Base-by-base conservation (phyloP, 1,139 yeast genomes). In the Hemisphaericaspora xylanilytica region DNA sequence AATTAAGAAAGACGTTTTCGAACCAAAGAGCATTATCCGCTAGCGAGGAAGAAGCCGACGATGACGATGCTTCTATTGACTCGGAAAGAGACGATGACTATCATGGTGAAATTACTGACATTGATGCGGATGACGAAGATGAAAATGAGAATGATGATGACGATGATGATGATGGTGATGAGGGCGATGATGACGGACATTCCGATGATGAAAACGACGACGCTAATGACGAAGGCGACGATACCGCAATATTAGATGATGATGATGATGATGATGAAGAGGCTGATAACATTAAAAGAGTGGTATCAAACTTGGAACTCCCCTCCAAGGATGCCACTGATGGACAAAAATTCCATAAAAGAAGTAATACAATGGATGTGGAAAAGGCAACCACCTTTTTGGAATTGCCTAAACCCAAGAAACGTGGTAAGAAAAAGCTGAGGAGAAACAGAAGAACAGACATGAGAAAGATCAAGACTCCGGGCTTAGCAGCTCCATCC, bases 311-410 rank as follows among this genome's bases (percentile, higher is more conserved):
- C 42, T 40, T 66, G 18, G 65, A 53, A 10, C 33, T 61, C 2
- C 69, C 73, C 4, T 63, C 73, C 2, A 45, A 57, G 2, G 67
- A 65, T 44, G 59, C 56, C 20, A 58, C 67, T n/a, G 65, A 64
- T 14, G 65, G 65, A 3, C 48, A 53, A 33, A 67, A 64, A 41
- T 59, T 55, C 35, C 53, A 53, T 25, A 65, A 71, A 47, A 58
- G 81, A 43, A 61, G 80, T 3, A 67, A 69, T 43, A 78, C 82
- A 0, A 48, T 73, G 28, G 81, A 76, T 43, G 60, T 22, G 47
- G 40, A 33, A 32, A 37, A 26, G 24, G 39, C 50, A 12, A 35
- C 41, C n/a, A 11, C 8, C 18, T 21, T 32, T 28, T 27, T 36
- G 30, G 13, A 26, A 34, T 14, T 32, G 15, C 17, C 22, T 13